Conservation (phyloP, 345 rosid species). For the Aquilaria sinensis region DNA sequence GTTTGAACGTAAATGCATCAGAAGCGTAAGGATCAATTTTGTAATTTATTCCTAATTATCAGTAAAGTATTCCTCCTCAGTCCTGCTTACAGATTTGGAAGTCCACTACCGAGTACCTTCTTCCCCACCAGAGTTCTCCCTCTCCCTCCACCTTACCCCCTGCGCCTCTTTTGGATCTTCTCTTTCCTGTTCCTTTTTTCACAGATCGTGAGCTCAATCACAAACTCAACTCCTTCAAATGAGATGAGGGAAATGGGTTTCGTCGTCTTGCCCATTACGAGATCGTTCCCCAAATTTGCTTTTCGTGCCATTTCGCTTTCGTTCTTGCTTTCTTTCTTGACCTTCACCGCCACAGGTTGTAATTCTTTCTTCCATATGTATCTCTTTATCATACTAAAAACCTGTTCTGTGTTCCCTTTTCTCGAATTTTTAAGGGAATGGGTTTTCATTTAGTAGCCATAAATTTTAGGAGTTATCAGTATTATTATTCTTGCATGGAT, state of each 20-base stretch:
- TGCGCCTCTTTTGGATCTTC: constrained; percentile 1
- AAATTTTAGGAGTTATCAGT: background rate
- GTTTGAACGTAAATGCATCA: too few relatives aligned
- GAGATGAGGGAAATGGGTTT: constrained; percentile 30
- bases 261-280: constrained; percentile 18
- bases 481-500: background rate
- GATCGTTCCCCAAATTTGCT: constrained; percentile 20
- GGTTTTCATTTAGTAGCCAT: background rate
- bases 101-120: background rate
- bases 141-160: background rate
- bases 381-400: constrained; percentile 2
- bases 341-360: constrained; percentile 49
- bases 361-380: background rate
- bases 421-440: constrained; percentile 4
- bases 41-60: too few relatives aligned
- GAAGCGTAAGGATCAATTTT: too few relatives aligned
- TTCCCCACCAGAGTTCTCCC: constrained; percentile 8
- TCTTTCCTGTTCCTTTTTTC: constrained; percentile 2
- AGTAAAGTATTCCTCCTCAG: too few relatives aligned
- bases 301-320: constrained; percentile 23
- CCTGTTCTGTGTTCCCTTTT: background rate
- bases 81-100: too few relatives aligned
- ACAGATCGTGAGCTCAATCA: background rate
- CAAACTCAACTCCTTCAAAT: constrained; percentile 8
- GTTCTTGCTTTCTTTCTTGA: constrained; percentile 30